phyloP scores from a whole-genome alignment of 129 eudicot genomes.

The Deinandra increscens region DNA sequence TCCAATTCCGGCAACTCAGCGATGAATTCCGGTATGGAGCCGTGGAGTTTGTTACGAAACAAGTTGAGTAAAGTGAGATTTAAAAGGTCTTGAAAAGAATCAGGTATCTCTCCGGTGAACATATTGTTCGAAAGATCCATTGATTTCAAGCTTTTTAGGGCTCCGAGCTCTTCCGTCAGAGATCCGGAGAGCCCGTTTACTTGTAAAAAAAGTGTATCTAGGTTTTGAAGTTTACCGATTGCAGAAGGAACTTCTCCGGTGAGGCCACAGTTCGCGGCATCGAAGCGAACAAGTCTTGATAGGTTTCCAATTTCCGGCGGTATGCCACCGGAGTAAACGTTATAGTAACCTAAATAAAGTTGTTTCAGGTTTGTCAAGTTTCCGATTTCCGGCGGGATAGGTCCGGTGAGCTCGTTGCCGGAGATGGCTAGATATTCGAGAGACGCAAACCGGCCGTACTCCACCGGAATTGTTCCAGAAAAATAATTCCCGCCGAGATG shows the following conservation, averaged over 20 bases:
- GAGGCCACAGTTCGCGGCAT: conserved; percentile 83
- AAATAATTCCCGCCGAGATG: conserved; percentile 87
- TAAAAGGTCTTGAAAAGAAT: conserved; percentile 37
- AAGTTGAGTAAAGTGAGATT: conserved; percentile 70
- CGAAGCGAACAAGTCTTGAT: conserved; percentile 52
- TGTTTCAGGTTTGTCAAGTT: conserved; percentile 53
- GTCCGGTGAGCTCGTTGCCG: conserved; percentile 78
- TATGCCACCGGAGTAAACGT: conserved; percentile 58
- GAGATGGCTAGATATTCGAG: conserved; percentile 82
- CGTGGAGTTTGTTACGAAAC: conserved; percentile 76
- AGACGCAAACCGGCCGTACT: conserved; percentile 48
- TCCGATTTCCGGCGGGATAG: conserved; percentile 64
- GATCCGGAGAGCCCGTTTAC: conserved; percentile 64
- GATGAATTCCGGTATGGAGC: conserved; percentile 77
- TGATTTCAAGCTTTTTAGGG: conserved; percentile 56
- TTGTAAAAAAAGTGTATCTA: conserved; percentile 78
- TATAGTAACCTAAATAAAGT: conserved; percentile 76
- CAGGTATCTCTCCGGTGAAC: conserved; percentile 75
- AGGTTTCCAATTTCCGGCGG: conserved; percentile 81
- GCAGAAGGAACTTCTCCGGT: conserved; percentile 73
- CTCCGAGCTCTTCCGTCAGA: conserved; percentile 58
- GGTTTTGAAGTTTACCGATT: conserved; percentile 61
- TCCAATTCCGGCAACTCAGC: conserved; percentile 72
- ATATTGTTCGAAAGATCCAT: conserved; percentile 84
- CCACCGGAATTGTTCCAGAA: conserved; percentile 58